A percentile compares a stretch with the other conserved stretches of the same genome.
Evolutionary conservation across 805 yeast genomes (phyloP).

Genomic region (Starmerella lactis-condensi): DNA sequence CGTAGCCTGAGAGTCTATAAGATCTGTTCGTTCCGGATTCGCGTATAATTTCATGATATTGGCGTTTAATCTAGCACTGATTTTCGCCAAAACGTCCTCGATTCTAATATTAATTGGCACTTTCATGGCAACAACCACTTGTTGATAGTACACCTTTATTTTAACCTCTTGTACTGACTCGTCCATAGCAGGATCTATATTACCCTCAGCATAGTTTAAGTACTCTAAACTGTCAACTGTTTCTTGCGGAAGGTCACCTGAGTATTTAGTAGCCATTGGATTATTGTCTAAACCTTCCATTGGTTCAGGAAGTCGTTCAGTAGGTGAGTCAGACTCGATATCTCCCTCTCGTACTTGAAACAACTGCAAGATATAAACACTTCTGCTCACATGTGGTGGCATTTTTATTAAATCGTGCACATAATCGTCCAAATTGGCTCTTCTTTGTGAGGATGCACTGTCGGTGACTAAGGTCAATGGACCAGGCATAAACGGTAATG

Average conservation of each 20-base stretch:
- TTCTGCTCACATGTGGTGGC: slow-evolving; percentile 59
- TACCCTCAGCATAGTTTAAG: too few species aligned
- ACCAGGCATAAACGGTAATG: slow-evolving; percentile 88
- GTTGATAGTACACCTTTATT: slow-evolving; percentile 24
- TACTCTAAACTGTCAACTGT: too few species aligned
- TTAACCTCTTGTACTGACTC: slow-evolving; percentile 15
- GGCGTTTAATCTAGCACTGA: slow-evolving; percentile 21
- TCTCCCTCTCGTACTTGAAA: slow-evolving; percentile 55
- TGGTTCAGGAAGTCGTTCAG: slow-evolving; percentile 23
- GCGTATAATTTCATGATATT: slow-evolving; percentile 17
- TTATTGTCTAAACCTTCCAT: slow-evolving; percentile 12
- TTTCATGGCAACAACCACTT: slow-evolving; percentile 25
- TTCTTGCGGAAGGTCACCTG: slow-evolving; percentile 10
- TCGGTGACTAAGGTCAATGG: slow-evolving; percentile 86
- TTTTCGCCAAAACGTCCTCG: slow-evolving; percentile 18
- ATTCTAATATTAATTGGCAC: slow-evolving; percentile 22
- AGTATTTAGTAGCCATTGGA: slow-evolving; percentile 3
- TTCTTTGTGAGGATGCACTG: slow-evolving; percentile 37
- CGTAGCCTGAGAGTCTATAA: slow-evolving; percentile 18
- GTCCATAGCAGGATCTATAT: too few species aligned
- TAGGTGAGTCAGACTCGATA: slow-evolving; percentile 26
- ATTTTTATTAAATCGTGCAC: slow-evolving; percentile 43
- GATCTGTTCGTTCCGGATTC: slow-evolving; percentile 14
- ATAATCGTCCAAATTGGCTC: slow-evolving; percentile 37
- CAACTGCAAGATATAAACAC: slow-evolving; percentile 46